A percentile compares a stretch with the other conserved stretches of the same genome.
These are phyloP conservation scores for Saccharomycopsis selenospora DNA, from an alignment of 805 yeast genomes.

Conservation along the genomic window DNA sequence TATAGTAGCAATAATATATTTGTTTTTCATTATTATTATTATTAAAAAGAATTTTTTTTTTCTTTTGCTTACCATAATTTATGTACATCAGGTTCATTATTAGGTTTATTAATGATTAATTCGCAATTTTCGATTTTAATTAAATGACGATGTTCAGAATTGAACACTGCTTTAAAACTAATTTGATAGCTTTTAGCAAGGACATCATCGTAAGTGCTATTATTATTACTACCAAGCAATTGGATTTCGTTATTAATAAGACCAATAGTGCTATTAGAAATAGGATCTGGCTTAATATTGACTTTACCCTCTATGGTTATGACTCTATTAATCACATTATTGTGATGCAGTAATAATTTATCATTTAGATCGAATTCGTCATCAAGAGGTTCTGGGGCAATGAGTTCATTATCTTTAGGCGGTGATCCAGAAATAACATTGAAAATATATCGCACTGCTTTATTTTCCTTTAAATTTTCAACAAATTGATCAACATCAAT, in stretches of 20 bases:
- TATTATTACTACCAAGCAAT: neutral
- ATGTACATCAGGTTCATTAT: neutral
- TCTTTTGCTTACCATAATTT: neutral
- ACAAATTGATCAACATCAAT: neutral
- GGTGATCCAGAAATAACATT: neutral
- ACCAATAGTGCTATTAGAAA: no score
- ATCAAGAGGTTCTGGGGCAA: neutral
- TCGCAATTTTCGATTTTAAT: slow-evolving; percentile 4
- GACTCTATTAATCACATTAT: neutral
- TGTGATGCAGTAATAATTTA: neutral
- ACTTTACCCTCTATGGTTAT: neutral
- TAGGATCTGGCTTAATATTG: neutral
- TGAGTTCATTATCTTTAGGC: neutral
- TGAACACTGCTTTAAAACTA: slow-evolving; percentile 4
- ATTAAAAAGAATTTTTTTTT: no score
- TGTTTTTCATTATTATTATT: no score
- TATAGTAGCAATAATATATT: no score
- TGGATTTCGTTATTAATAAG: neutral
- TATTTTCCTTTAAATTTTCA: neutral
- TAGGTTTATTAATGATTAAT: neutral
- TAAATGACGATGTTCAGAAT: slow-evolving; percentile 10
- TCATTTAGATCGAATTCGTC: neutral
- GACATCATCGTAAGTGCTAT: neutral
- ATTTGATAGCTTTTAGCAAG: neutral
- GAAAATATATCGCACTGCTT: neutral